Evolutionary conservation across 257 asterid genomes (phyloP).

Genomic region (Primulina tabacum): DNA sequence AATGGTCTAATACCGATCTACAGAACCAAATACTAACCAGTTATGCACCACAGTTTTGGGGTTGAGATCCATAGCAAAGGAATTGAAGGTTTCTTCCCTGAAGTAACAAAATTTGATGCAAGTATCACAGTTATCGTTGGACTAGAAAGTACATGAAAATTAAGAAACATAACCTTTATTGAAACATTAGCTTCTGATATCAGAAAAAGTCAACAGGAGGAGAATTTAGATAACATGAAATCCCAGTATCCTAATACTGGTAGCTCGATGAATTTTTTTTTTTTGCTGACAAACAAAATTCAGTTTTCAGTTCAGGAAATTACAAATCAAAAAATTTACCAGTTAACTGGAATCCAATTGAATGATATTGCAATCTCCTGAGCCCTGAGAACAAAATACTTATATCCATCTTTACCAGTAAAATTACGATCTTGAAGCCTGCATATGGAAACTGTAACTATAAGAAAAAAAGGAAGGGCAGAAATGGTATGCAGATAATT

Average conservation of each 20-base stretch:
- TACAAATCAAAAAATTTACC: conserved; percentile 39
- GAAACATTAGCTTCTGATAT: conserved; percentile 16
- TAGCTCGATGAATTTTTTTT: neutral
- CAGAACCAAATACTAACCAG: conserved; percentile 52
- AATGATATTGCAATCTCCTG: conserved; percentile 78
- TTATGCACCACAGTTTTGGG: conserved; percentile 81
- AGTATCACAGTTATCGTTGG: conserved; percentile 10
- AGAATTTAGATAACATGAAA: conserved; percentile 7
- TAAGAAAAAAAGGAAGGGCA: conserved; percentile 12
- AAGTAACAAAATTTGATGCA: conserved; percentile 24
- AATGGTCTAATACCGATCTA: conserved; percentile 14
- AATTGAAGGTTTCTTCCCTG: conserved; percentile 93
- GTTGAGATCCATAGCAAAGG: conserved; percentile 62
- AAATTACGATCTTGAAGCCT: conserved; percentile 81
- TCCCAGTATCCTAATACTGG: conserved; percentile 1
- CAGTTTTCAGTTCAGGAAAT: neutral
- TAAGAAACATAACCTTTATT: conserved; percentile 6
- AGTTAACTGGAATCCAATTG: conserved; percentile 85
- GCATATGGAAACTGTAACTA: conserved; percentile 28
- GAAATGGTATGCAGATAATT: conserved; percentile 15
- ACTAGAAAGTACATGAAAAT: conserved; percentile 11
- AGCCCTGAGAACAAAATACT: conserved; percentile 88
- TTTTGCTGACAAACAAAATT: neutral
- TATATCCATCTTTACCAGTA: conserved; percentile 76
- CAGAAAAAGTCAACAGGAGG: conserved; percentile 1